Base-by-base conservation (phyloP, 768 basidiomycete genomes). In the Hericium erinaceus region DNA sequence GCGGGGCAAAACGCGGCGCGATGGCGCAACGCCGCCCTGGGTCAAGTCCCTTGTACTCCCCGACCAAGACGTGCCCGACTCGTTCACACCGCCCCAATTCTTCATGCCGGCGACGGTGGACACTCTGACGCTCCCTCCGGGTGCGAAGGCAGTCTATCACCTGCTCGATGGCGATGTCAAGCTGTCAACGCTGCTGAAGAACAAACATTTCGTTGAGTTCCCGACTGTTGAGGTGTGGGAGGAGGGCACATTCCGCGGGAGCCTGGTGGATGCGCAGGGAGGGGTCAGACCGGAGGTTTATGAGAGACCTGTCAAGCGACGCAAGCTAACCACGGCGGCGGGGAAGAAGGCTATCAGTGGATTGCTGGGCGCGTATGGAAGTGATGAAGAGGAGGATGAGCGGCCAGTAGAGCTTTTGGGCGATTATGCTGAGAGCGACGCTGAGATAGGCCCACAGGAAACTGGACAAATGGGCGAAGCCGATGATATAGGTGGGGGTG, bases 191-290 rank as follows among this genome's bases (percentile, higher is more conserved):
- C 69, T 77, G 8, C 72, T 95, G 48, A 75, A 73, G 39, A 71
- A 81, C 52, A 87, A 81, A 46, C 74, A 80, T 28, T 92, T 93
- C 68, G 78, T 88, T 37, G 93, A 95, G 68, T 95, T 81, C 65
- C 93, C 93, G 7, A 84, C 84, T 1, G 81, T 95, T 48, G 86
- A 92, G 56, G 69, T 95, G 6, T 85, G 84, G 75, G 81, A 85
- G 50, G 79, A 72, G 22, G 73, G 67, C 18, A 71, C 83, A 33
- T 93, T 91, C 69, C 70, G 69, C 8, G 85, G 82, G 7, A 73
- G 73, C 9, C 64, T 90, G n/a, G 73, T 87, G 15, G 79, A 87
- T 57, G 74, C 75, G 46, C 67, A 75, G 50, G 84, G 84, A 2
- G 61, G 71, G 4, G 64, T 80, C 39, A 73, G 74, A 28, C 63